These are phyloP conservation scores for Solanum chiquidenum DNA, from an alignment of 257 asterid species.

Conservation along the genomic window DNA sequence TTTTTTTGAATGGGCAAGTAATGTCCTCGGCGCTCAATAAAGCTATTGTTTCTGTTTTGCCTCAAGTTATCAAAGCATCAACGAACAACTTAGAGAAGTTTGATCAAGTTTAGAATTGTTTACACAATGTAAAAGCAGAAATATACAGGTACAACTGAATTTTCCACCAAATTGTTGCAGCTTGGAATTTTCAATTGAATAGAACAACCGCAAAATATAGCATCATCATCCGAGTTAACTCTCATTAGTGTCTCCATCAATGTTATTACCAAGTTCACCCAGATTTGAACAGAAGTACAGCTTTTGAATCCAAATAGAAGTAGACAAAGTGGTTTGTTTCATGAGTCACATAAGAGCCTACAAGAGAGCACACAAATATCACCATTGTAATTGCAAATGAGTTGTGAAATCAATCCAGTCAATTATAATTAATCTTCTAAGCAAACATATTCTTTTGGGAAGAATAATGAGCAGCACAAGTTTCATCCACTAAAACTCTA, in stretches of 20 bases:
- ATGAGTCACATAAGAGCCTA: constrained; percentile 96
- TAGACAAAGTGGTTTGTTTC: constrained; percentile 98
- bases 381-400: neutral
- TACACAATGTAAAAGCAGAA: constrained; percentile 15
- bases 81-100: neutral
- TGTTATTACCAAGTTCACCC: constrained; percentile 42
- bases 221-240: neutral
- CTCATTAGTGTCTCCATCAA: constrained; percentile 12
- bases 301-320: constrained; percentile 95
- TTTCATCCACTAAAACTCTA: neutral
- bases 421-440: neutral
- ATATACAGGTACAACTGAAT: constrained; percentile 35
- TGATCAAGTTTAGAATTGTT: neutral
- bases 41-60: neutral
- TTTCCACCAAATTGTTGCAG: constrained; percentile 17
- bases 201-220: constrained; percentile 30
- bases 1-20: neutral
- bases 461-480: neutral
- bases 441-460: neutral
- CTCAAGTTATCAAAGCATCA: neutral
- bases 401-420: neutral
- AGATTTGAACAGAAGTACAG: constrained; percentile 89
- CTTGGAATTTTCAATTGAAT: constrained; percentile 21
- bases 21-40: neutral
- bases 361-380: neutral